Percentiles rank a stretch among this genome's conserved stretches.
Evolutionary conservation across 1,139 yeast species (phyloP).

Genomic region (Blastobotrys buckinghamii): DNA sequence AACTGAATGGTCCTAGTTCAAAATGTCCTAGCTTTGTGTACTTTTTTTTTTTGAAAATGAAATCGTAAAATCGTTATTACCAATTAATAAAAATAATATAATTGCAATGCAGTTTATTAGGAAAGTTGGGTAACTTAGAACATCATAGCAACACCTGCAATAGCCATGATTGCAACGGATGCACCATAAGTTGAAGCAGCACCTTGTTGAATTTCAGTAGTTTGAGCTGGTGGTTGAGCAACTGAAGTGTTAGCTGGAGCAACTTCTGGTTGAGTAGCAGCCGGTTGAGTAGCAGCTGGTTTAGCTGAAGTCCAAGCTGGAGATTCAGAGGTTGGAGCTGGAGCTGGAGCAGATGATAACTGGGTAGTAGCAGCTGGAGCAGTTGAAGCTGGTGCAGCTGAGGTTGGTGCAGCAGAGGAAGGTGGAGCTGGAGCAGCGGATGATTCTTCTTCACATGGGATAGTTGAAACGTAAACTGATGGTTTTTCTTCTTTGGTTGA

Average conservation of each 20-base stretch:
- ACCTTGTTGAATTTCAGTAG: neutral
- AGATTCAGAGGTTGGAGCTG: neutral
- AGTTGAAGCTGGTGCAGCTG: neutral
- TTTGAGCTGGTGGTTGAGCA: neutral
- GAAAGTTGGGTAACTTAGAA: neutral
- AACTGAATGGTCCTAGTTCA: too few species aligned
- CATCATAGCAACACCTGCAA: conserved; percentile 1
- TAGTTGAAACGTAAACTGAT: neutral
- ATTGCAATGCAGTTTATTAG: too few species aligned
- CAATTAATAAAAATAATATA: neutral
- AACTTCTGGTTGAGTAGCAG: neutral
- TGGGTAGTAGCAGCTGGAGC: neutral
- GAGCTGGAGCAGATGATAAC: neutral
- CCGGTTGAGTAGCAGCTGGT: neutral
- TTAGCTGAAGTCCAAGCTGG: neutral
- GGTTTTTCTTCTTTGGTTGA: neutral
- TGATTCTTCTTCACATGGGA: neutral
- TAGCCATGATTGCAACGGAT: neutral
- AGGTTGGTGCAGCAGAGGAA: neutral
- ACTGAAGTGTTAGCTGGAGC: neutral
- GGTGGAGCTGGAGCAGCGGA: neutral
- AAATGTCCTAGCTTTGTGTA: too few species aligned
- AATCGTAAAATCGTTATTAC: neutral
- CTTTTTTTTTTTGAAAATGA: neutral
- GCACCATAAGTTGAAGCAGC: neutral